A percentile compares a stretch with the other conserved stretches of the same genome.
These are phyloP conservation scores for Pleodorina starrii DNA, from an alignment of 139 green algal species.

Conservation along the genomic window DNA sequence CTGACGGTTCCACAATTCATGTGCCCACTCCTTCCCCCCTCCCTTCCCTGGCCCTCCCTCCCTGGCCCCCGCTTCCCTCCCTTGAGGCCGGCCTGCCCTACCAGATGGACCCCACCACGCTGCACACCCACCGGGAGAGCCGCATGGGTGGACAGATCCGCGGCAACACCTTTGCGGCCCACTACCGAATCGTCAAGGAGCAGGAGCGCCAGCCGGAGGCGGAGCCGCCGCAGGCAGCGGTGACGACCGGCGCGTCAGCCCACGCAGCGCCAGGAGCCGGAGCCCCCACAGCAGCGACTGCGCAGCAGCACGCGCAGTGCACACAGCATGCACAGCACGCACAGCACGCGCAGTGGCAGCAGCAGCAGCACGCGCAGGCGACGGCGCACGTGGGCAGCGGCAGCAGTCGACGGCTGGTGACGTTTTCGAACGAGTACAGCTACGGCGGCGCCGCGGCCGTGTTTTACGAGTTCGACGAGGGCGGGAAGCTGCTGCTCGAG, in stretches of 20 bases:
- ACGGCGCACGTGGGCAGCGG: neutral
- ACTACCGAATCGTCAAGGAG: constrained; percentile 64
- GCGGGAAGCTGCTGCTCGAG: constrained; percentile 17
- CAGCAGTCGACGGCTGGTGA: constrained; percentile 20
- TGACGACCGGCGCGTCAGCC: too few species aligned
- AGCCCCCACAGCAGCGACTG: neutral
- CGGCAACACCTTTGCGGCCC: constrained; percentile 53
- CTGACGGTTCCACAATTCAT: too few species aligned
- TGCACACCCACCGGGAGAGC: constrained; percentile 63
- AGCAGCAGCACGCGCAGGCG: neutral
- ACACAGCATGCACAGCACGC: neutral
- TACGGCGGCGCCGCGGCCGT: constrained; percentile 19
- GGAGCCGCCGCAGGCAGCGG: too few species aligned
- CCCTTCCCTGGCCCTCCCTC: too few species aligned
- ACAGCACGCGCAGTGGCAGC: neutral
- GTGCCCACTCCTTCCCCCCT: too few species aligned
- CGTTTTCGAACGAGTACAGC: constrained; percentile 41
- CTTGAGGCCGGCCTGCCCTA: constrained; percentile 64
- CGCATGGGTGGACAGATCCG: constrained; percentile 62
- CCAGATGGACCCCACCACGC: constrained; percentile 57
- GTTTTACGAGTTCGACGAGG: constrained; percentile 60
- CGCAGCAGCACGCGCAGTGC: neutral
- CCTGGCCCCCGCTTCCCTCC: too few species aligned
- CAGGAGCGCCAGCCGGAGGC: neutral
- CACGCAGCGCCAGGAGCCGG: neutral